phyloP scores from a whole-genome alignment of 495 filamentous ascomycete species.

The Neurospora sp. region DNA sequence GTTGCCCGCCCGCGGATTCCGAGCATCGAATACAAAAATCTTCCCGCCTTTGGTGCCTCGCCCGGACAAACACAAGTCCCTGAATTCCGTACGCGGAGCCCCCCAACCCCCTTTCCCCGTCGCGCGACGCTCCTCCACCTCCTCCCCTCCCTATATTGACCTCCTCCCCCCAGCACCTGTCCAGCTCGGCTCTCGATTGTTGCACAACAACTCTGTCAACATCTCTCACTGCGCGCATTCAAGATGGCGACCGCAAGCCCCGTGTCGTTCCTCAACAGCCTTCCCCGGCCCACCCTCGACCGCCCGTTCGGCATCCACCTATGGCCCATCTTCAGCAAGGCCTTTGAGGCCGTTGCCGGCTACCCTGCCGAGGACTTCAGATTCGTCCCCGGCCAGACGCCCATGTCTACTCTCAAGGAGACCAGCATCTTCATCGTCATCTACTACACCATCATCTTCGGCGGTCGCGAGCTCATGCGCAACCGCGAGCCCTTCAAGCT shows the following conservation, averaged over 20 bases:
- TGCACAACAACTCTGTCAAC: background rate
- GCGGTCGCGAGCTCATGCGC: conserved; percentile 65
- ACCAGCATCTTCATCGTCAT: conserved; percentile 51
- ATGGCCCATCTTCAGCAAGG: conserved; percentile 91
- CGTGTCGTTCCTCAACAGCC: conserved; percentile 49
- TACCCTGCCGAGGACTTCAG: conserved; percentile 61
- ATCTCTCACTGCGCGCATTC: background rate
- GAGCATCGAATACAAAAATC: background rate
- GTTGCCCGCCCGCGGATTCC: conserved; percentile 2
- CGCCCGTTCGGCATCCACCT: conserved; percentile 83
- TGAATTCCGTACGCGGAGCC: background rate
- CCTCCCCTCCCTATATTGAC: background rate
- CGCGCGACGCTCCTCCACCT: background rate
- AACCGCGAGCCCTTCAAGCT: conserved; percentile 57
- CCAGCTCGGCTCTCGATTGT: background rate
- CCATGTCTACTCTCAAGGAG: conserved; percentile 61
- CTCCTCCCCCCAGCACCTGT: background rate
- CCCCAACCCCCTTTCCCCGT: background rate
- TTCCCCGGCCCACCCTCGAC: conserved; percentile 73
- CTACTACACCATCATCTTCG: conserved; percentile 70
- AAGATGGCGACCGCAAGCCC: conserved; percentile 33
- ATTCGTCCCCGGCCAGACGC: conserved; percentile 56
- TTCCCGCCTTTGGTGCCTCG: background rate
- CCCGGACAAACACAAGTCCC: background rate
- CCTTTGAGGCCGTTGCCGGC: conserved; percentile 62